Evolutionary conservation across 1,284 basidiomycete species (phyloP).

Genomic region (Puccinia hordei): DNA sequence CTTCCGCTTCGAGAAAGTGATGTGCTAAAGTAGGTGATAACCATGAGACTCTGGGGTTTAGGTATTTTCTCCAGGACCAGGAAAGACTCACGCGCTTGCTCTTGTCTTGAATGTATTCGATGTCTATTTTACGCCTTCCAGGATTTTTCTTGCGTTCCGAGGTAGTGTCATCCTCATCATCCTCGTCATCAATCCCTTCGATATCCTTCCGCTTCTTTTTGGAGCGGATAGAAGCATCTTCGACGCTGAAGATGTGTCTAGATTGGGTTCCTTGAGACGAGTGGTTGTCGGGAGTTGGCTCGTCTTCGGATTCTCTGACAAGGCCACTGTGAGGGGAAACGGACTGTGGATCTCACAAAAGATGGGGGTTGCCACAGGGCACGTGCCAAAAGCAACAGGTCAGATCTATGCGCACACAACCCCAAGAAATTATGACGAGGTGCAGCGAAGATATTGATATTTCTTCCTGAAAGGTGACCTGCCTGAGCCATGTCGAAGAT

Average conservation of each 20-base stretch:
- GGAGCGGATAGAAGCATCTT: constrained; percentile 27
- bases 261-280: neutral
- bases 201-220: constrained; percentile 31
- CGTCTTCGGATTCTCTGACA: constrained; percentile 25
- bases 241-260: constrained; percentile 25
- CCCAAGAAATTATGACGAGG: constrained; percentile 11
- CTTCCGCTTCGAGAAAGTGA: constrained; percentile 99
- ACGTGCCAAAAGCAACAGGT: constrained; percentile 25
- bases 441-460: constrained; percentile 25
- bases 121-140: constrained; percentile 95
- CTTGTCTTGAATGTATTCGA: constrained; percentile 99
- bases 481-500: constrained; percentile 49
- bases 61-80: too few relatives aligned
- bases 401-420: constrained; percentile 10
- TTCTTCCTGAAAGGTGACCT: constrained; percentile 29
- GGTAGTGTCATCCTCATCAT: constrained; percentile 52
- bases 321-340: neutral
- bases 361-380: neutral
- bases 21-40: constrained; percentile 66
- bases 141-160: constrained; percentile 61
- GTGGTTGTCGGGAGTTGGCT: neutral
- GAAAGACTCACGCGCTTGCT: constrained; percentile 67
- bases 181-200: constrained; percentile 39
- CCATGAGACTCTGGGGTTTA: neutral
- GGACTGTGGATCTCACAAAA: constrained; percentile 38